Evolutionary conservation across 768 basidiomycete genomes (phyloP), one percentile per base, ranked within the genome.

Genomic region (Mrakia gelida): DNA sequence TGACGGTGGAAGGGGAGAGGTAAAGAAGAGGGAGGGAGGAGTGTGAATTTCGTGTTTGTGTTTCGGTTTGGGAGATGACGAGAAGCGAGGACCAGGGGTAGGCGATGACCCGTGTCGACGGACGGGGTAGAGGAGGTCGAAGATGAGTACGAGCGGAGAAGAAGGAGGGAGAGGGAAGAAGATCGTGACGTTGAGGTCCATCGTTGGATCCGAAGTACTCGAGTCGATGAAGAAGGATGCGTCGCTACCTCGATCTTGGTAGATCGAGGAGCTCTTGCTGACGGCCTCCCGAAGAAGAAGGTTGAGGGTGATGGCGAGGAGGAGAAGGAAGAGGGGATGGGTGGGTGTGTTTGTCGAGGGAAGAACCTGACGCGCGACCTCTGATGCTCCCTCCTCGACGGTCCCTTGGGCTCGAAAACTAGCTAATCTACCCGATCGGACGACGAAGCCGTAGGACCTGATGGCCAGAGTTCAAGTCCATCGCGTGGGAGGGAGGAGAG

Each of bases 1-100:
- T 84, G 85, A 84, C 81, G 84, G 82, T 78, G 79, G 84, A 82
- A 84, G 84, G 81, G 82, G 85, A 84, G 84, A 83, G 82, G 84
- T 83, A 84, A 84, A 80, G 82, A 52, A 38, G 68, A 59, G 68
- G 59, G 54, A 21, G n/a, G 38, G 68, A n/a, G 54, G 38, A 38
- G 75, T 71, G 68, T 65, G 34, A 75, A 54, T 65, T 71, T 76
- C 45, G 54, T n/a, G 75, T 61, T 49, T 62, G 26, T 1, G 8
- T 63, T 23, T 2, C 2, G 38, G 28, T n/a, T 63, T 2, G 43
- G 4, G n/a, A 16, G 54, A 30, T 2, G 56, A 30, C 34, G 74
- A 30, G 59, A 38, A 70, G 67, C 56, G 34, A n/a, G 34, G 49
- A 41, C 54, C 30, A 61, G 15, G 15, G 52, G 23, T 41, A n/a